Percentiles rank a stretch among this genome's conserved stretches.
Evolutionary conservation across 2,329 filamentous ascomycete species (phyloP).

Genomic region (Parafenestella ontariensis): DNA sequence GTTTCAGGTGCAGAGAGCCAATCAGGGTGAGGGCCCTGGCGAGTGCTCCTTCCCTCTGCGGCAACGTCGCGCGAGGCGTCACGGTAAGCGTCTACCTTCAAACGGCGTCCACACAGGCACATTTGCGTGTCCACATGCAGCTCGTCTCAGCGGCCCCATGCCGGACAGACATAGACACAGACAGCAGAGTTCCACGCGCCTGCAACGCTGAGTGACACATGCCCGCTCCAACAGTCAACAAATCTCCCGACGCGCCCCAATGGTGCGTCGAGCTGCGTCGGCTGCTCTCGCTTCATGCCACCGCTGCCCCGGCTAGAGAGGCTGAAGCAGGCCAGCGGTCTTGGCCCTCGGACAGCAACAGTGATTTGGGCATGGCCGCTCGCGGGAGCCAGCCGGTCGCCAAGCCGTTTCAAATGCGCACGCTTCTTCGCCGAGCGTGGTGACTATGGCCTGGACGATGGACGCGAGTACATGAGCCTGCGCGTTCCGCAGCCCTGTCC

Average conservation of each 20-base stretch:
- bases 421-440: conserved; percentile 43
- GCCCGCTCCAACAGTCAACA: not conserved
- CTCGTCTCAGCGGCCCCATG: conserved; percentile 5
- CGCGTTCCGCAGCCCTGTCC: conserved; percentile 18
- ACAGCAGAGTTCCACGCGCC: conserved; percentile 8
- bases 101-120: too few species aligned
- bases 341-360: conserved; percentile 29
- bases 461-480: conserved; percentile 39
- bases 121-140: conserved; percentile 7
- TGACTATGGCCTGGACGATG: conserved; percentile 31
- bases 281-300: conserved; percentile 8
- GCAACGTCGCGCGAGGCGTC: not conserved
- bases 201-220: not conserved
- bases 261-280: conserved; percentile 14
- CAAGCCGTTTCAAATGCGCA: conserved; percentile 48
- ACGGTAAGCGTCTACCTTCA: conserved; percentile 15
- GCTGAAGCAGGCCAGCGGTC: conserved; percentile 32
- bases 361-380: conserved; percentile 33
- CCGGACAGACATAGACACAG: too few species aligned
- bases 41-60: conserved; percentile 12
- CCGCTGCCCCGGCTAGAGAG: conserved; percentile 6
- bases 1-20: conserved; percentile 28
- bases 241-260: conserved; percentile 28
- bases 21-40: conserved; percentile 15
- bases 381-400: conserved; percentile 37